Conservation (phyloP, 208 protist species). For the Trypanosoma avium region DNA sequence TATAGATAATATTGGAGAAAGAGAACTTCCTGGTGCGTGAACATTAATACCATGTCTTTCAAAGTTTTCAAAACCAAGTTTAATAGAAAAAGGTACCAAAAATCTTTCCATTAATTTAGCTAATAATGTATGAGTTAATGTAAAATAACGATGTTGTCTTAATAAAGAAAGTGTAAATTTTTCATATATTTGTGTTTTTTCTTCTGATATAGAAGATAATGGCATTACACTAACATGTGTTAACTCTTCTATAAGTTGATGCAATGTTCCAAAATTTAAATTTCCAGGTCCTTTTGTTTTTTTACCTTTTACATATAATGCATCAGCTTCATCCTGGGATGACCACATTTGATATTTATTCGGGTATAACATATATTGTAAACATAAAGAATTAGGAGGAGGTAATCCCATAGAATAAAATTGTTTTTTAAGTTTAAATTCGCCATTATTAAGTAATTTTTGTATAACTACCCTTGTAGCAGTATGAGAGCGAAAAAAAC, state of each 20-base stretch:
- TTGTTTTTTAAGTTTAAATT: neutral
- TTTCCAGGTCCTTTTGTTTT: constrained; percentile 27
- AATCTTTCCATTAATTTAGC: constrained; percentile 65
- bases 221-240: constrained; percentile 46
- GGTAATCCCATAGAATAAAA: constrained; percentile 17
- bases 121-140: constrained; percentile 50
- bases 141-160: constrained; percentile 51
- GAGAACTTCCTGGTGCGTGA: constrained; percentile 29
- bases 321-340: constrained; percentile 37
- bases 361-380: constrained; percentile 37
- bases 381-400: neutral
- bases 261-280: constrained; percentile 49
- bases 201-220: constrained; percentile 11
- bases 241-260: constrained; percentile 65
- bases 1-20: neutral
- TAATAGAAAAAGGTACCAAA: constrained; percentile 43
- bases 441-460: neutral
- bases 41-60: constrained; percentile 49
- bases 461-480: neutral
- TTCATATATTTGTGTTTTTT: constrained; percentile 8
- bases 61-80: constrained; percentile 45
- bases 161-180: constrained; percentile 46
- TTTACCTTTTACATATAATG: constrained; percentile 26
- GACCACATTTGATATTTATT: constrained; percentile 55
- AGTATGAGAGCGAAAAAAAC: neutral